Conservation (phyloP, 2,329 filamentous ascomycete genomes). For the Fusarium kyushuense region DNA sequence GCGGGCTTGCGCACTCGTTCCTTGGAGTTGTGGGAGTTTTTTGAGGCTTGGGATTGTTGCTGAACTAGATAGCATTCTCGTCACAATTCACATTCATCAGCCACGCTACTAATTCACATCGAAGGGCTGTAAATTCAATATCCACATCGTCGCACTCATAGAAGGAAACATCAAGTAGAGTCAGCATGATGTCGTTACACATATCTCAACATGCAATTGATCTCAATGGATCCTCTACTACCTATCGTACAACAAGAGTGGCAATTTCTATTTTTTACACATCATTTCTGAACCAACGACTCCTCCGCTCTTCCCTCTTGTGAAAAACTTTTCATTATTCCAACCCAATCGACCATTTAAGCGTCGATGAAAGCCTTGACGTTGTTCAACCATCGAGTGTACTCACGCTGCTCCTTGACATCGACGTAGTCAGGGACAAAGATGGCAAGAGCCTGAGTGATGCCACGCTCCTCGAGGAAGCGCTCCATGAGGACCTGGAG, state of each 20-base stretch:
- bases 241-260: conserved; percentile 50
- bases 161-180: neutral
- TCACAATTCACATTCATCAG: conserved; percentile 30
- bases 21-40: conserved; percentile 49
- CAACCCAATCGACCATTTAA: conserved; percentile 53
- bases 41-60: conserved; percentile 33
- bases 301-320: conserved; percentile 26
- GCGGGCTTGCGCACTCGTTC: conserved; percentile 48
- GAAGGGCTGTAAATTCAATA: neutral
- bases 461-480: conserved; percentile 93
- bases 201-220: conserved; percentile 42
- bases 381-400: conserved; percentile 87
- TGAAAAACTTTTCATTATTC: conserved; percentile 11
- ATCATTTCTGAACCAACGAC: conserved; percentile 30
- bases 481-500: conserved; percentile 91
- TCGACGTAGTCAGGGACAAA: conserved; percentile 98
- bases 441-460: conserved; percentile 85
- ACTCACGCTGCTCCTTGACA: conserved; percentile 98
- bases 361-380: conserved; percentile 88
- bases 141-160: neutral
- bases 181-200: conserved; percentile 44
- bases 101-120: neutral
- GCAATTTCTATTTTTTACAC: conserved; percentile 45
- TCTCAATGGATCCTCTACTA: conserved; percentile 44
- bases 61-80: conserved; percentile 37